These are phyloP conservation scores for Aspergillus caelatus DNA, from an alignment of 2,329 filamentous ascomycete genomes.

Conservation along the genomic window DNA sequence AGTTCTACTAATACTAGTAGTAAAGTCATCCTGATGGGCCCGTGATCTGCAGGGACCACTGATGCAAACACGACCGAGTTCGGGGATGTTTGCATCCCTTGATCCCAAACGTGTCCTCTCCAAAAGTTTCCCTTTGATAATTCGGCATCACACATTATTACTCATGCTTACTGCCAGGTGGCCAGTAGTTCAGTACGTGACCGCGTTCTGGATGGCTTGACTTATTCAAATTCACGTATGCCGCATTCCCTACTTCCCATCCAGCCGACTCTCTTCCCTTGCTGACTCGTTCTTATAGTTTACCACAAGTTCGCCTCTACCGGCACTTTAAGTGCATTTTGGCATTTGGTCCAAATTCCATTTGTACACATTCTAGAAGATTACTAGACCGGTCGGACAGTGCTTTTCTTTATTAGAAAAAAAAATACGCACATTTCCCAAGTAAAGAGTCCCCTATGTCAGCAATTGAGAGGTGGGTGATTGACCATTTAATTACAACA, in stretches of 20 bases:
- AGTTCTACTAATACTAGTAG: neutral
- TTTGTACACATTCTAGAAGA: neutral
- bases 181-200: conserved; percentile 30
- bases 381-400: neutral
- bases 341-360: neutral
- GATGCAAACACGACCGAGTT: conserved; percentile 20
- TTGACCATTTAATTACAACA: neutral
- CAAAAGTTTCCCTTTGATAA: conserved; percentile 8
- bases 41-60: conserved; percentile 14
- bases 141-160: conserved; percentile 15
- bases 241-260: neutral
- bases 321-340: conserved; percentile 1
- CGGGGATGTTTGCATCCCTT: conserved; percentile 17
- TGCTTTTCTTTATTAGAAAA: neutral
- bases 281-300: conserved; percentile 11
- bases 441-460: neutral
- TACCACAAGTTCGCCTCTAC: conserved; percentile 4
- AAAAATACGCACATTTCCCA: neutral
- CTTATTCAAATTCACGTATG: conserved; percentile 15
- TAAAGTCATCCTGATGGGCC: neutral
- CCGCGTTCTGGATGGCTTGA: conserved; percentile 32
- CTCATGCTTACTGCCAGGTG: conserved; percentile 35
- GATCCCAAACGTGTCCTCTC: conserved; percentile 29
- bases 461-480: neutral
- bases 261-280: neutral